Base-by-base conservation (phyloP, 2,329 filamentous ascomycete species). In the Bipolaris oryzae region DNA sequence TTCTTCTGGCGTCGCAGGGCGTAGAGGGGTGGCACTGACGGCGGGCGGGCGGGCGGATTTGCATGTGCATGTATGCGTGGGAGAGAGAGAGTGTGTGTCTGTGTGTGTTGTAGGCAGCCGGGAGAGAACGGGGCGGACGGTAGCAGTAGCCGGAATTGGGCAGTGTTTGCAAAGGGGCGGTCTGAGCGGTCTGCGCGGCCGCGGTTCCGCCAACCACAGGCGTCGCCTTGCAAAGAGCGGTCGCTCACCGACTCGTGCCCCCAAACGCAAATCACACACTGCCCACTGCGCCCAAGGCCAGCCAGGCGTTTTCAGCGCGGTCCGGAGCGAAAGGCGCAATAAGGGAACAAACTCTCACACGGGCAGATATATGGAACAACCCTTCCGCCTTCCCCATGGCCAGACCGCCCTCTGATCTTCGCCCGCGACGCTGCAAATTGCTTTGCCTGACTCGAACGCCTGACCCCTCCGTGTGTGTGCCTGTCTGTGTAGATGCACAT, bases 381-480 rank as follows among this genome's bases (percentile, higher is more conserved):
- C 60, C 41, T 54, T 58, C 57, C 61, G 61, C 23, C 23, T 63
- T 70, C 69, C 69, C 64, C 69, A 71, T 69, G 62, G 55, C 62
- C 62, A 68, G 67, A 52, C 67, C 71, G 52, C 31, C 50, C 51
- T 62, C 58, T 74, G 71, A 73, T 70, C 64, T 64, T 50, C 62
- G 58, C 66, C 39, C 67, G 64, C 71, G 70, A 72, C 72, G 67
- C 60, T 33, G 41, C 53, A 63, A 60, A 57, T 70, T 69, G 66
- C 71, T 72, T 71, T 72, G 71, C 69, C 71, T 75, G 72, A 72
- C 69, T 68, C 69, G 58, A 58, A 67, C 71, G 68, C 67, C 72
- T 74, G 69, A 72, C 67, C 60, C 62, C 20, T 50, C 57, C 35
- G 39, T 21, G 20, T 18, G 34, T 9, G 11, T 23, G 7, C 5